Evolutionary conservation across 1,284 basidiomycete genomes (phyloP), one percentile per base, ranked within the genome.

Genomic region (Rhodotorula mucilaginosa): DNA sequence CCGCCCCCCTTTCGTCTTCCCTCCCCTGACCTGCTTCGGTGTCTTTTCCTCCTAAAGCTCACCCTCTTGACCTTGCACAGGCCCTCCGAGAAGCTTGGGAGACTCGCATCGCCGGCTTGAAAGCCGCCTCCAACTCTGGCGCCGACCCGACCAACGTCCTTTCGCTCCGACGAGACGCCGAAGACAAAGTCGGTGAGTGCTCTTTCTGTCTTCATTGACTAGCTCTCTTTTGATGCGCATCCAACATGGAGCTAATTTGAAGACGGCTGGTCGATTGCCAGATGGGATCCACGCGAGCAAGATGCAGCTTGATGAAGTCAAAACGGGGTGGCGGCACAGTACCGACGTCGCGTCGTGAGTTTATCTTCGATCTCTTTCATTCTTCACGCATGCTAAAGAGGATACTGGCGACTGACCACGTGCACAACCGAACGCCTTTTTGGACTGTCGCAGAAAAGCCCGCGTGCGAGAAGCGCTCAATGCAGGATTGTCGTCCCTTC

Each of bases 381-480:
- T 34, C 34, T 34, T 4, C 5, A 34, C 34, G 34, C 34, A 34
- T 8, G 34, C 7, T 34, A 8, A 34, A 8, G 34, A 34, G 34
- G 34, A 34, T 5, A 8, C 34, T 4, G 34, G 34, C 34, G 34
- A 34, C 34, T 34, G 34, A 34, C 34, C 34, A 26, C 26, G 26
- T 8, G 34, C 34, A 34, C 34, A 5, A 34, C 34, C 34, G 34
- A 34, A 26, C 26, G 26, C 26, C 26, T 26, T 18, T n/a, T 3
- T 19, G 10, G 16, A 10, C 12, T 18, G 6, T 13, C 19, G 10
- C 62, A 76, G 74, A 5, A 76, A 74, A 64, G 65, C 72, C 2
- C 67, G 74, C 1, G 74, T 76, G 0, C 61, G 74, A 21, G 74
- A 76, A 67, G 72, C 74, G 1, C 69, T 76, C 58, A 76, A 76